These are phyloP conservation scores for Dictyostelium purpureum DNA, from an alignment of 78 protist species.

Conservation along the genomic window DNA sequence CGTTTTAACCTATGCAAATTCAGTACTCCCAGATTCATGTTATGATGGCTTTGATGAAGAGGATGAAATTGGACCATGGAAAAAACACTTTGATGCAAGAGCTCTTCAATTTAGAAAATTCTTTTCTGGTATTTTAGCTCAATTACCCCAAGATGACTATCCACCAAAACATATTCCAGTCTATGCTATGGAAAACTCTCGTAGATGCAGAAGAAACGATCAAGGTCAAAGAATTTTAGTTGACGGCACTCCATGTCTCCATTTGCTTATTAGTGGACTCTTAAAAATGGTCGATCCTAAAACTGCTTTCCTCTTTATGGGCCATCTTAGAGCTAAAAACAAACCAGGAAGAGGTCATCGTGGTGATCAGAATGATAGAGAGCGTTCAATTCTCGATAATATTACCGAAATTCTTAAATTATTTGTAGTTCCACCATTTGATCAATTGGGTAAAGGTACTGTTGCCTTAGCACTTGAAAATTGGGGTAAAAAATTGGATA, in stretches of 20 bases:
- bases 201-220: constrained; percentile 66
- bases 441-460: constrained; percentile 74
- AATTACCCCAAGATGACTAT: constrained; percentile 68
- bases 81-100: constrained; percentile 45
- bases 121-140: constrained; percentile 21
- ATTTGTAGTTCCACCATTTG: constrained; percentile 74
- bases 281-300: constrained; percentile 75
- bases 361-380: constrained; percentile 75
- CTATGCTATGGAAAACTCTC: constrained; percentile 67
- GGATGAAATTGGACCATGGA: constrained; percentile 75
- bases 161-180: constrained; percentile 71
- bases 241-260: constrained; percentile 72
- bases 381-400: constrained; percentile 50
- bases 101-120: constrained; percentile 44
- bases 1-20: constrained; percentile 64
- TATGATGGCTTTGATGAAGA: constrained; percentile 79
- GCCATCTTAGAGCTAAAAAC: constrained; percentile 72
- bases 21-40: constrained; percentile 50
- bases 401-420: constrained; percentile 64
- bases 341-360: constrained; percentile 53
- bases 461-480: constrained; percentile 54
- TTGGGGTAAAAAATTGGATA: constrained; percentile 78
- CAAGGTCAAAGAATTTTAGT: constrained; percentile 61
- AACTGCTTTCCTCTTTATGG: constrained; percentile 73
- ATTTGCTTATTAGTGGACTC: constrained; percentile 53